A percentile compares a stretch with the other conserved stretches of the same genome.
phyloP scores from a whole-genome alignment of 768 basidiomycete genomes.

The Kwoniella bestiolae region DNA sequence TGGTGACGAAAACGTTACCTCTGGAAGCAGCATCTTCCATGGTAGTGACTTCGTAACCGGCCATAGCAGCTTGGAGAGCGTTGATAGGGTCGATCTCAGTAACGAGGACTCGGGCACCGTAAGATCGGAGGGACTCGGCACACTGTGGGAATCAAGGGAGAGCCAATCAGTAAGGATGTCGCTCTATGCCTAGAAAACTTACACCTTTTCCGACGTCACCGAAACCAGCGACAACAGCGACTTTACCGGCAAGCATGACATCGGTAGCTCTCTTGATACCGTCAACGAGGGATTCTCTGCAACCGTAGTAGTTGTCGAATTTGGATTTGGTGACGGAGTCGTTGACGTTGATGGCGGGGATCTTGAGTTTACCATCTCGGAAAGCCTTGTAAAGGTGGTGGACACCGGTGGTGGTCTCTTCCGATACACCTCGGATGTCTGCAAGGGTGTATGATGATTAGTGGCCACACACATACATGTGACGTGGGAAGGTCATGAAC shows the following conservation, averaged over 20 bases:
- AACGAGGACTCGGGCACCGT: slow-evolving; percentile 92
- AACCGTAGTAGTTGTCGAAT: slow-evolving; percentile 84
- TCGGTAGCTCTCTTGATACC: slow-evolving; percentile 99
- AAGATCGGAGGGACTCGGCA: slow-evolving; percentile 94
- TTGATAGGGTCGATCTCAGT: slow-evolving; percentile 99
- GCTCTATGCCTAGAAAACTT: slow-evolving; percentile 57
- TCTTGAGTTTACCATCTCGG: slow-evolving; percentile 92
- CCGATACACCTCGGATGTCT: slow-evolving; percentile 92
- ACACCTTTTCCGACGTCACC: slow-evolving; percentile 99
- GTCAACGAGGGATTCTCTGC: slow-evolving; percentile 98
- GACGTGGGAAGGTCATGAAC: slow-evolving; percentile 19
- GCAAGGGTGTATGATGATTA: neutral
- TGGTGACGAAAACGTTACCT: slow-evolving; percentile 92
- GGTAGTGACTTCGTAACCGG: slow-evolving; percentile 96
- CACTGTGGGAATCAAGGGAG: slow-evolving; percentile 64
- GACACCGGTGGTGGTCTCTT: slow-evolving; percentile 99
- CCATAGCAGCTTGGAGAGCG: slow-evolving; percentile 99
- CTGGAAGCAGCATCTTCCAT: slow-evolving; percentile 96
- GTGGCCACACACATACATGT: neutral
- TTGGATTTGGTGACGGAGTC: slow-evolving; percentile 99
- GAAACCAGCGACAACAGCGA: slow-evolving; percentile 97
- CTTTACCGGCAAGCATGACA: slow-evolving; percentile 99
- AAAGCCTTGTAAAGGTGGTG: slow-evolving; percentile 98
- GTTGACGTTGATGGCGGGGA: slow-evolving; percentile 99
- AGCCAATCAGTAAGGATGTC: slow-evolving; percentile 3